Evolutionary conservation across 1,139 yeast species (phyloP).

Genomic region (Pichia sp.): DNA sequence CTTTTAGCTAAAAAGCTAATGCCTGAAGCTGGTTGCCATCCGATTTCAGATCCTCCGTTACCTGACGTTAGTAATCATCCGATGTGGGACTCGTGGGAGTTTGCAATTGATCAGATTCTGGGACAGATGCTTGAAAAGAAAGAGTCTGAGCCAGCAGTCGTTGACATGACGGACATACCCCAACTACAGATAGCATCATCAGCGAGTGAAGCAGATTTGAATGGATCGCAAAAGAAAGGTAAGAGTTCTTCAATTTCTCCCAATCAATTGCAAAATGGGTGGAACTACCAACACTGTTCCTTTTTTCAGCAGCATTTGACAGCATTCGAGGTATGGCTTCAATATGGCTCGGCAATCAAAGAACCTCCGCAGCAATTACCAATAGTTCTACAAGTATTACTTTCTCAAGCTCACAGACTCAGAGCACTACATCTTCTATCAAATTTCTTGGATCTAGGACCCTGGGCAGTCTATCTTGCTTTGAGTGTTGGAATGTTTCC

Average conservation of each 20-base stretch:
- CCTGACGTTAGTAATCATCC: constrained; percentile 85
- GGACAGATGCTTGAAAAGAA: constrained; percentile 54
- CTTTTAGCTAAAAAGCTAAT: constrained; percentile 86
- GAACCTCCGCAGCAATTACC: constrained; percentile 95
- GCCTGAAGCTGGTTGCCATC: constrained; percentile 93
- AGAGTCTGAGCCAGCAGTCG: constrained; percentile 23
- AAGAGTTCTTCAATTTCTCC: constrained; percentile 1
- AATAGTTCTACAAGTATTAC: constrained; percentile 82
- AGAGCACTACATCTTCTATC: constrained; percentile 83
- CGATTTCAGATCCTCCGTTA: constrained; percentile 87
- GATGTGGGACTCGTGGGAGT: constrained; percentile 99
- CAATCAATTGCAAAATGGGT: constrained; percentile 19
- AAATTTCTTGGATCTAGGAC: constrained; percentile 86
- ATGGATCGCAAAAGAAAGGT: background rate
- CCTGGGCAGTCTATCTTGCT: constrained; percentile 95
- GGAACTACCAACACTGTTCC: constrained; percentile 77
- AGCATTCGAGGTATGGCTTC: constrained; percentile 94
- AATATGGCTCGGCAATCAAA: constrained; percentile 78
- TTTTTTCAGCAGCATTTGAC: constrained; percentile 95
- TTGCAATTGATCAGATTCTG: constrained; percentile 91
- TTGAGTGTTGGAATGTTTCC: constrained; percentile 95
- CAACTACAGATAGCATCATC: constrained; percentile 26
- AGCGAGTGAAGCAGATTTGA: constrained; percentile 3
- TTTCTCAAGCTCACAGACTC: constrained; percentile 91
- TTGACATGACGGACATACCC: constrained; percentile 27